These are phyloP conservation scores for Thermothielavioides terrestris DNA, from an alignment of 495 filamentous ascomycete species.

Conservation along the genomic window DNA sequence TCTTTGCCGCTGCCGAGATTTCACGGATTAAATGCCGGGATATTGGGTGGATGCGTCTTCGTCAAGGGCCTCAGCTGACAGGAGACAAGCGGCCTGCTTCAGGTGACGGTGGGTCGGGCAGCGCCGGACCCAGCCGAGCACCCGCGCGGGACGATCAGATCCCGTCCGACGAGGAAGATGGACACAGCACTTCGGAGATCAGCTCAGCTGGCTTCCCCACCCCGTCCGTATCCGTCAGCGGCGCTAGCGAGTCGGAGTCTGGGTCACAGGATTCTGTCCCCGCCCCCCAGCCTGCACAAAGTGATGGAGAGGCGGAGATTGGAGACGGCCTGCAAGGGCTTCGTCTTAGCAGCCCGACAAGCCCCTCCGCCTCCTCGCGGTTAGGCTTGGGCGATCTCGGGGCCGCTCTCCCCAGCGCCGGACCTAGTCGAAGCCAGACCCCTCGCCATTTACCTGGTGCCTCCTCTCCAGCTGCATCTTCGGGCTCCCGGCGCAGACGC, in stretches of 20 bases:
- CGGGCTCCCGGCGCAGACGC: neutral
- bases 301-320: neutral
- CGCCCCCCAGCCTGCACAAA: neutral
- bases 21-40: too few species aligned
- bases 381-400: neutral
- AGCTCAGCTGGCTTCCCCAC: neutral
- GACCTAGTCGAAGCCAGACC: neutral
- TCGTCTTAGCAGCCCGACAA: neutral
- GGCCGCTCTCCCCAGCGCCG: neutral
- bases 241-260: neutral
- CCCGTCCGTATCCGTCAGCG: neutral
- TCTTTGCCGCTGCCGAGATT: too few species aligned
- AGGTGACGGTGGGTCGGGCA: neutral
- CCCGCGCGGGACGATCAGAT: neutral
- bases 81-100: neutral
- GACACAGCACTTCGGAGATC: neutral
- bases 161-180: neutral
- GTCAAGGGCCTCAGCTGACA: neutral
- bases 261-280: neutral
- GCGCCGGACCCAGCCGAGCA: neutral
- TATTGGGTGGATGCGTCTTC: neutral
- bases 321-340: neutral
- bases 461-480: neutral
- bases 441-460: neutral
- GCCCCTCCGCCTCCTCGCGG: neutral